Percentiles rank a stretch among this genome's conserved stretches.
Evolutionary conservation across 768 basidiomycete genomes (phyloP).

Genomic region (Pleurotus giganteus): DNA sequence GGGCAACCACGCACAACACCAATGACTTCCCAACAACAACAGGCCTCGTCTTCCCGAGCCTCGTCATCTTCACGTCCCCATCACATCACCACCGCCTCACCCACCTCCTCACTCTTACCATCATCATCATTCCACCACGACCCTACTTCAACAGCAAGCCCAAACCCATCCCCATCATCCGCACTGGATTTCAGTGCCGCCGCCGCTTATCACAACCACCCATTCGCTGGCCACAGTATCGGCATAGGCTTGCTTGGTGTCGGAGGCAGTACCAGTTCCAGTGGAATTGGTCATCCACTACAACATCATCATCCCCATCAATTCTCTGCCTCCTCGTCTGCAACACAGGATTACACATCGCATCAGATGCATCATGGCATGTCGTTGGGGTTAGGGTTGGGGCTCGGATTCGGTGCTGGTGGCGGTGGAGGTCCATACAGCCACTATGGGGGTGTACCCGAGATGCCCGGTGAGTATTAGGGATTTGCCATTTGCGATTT

Average conservation of each 20-base stretch:
- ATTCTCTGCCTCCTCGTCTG: slow-evolving; percentile 11
- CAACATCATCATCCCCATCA: slow-evolving; percentile 21
- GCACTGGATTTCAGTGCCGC: slow-evolving; percentile 21
- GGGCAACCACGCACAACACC: slow-evolving; percentile 60
- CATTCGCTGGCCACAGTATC: slow-evolving; percentile 13
- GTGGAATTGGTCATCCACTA: slow-evolving; percentile 15
- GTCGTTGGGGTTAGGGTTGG: no score
- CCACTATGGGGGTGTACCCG: slow-evolving; percentile 28
- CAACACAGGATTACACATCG: background rate
- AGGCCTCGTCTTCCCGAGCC: slow-evolving; percentile 24
- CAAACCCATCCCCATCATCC: slow-evolving; percentile 20
- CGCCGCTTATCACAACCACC: slow-evolving; percentile 5
- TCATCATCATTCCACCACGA: background rate
- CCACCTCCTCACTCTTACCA: slow-evolving; percentile 23
- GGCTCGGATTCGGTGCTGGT: no score
- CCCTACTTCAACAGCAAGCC: background rate
- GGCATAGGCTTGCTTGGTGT: slow-evolving; percentile 4
- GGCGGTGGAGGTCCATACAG: no score
- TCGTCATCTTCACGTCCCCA: slow-evolving; percentile 15
- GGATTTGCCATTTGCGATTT: slow-evolving; percentile 8
- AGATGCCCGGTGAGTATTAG: slow-evolving; percentile 41
- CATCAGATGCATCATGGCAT: no score
- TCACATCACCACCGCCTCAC: slow-evolving; percentile 23
- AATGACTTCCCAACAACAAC: slow-evolving; percentile 40
- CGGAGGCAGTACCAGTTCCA: background rate